Base-by-base conservation (phyloP, 805 yeast genomes). In the Kodamaea jinghongensis region DNA sequence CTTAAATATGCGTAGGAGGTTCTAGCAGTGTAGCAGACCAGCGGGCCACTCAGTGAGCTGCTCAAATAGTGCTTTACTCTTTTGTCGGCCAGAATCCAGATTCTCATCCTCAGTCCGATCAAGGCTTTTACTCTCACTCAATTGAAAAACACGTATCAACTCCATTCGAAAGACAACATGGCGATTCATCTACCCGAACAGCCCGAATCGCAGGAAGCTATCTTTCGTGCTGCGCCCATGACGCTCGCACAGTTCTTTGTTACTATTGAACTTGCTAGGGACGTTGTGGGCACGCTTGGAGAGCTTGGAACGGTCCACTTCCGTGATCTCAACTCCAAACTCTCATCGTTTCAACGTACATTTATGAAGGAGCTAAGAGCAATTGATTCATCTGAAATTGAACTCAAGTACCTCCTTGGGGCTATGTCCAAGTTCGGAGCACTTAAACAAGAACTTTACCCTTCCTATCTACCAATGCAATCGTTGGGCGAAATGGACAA, bases 161-260 rank as follows among this genome's bases (percentile, higher is more conserved):
- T 17, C 7, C 25, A 11, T 10, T 4, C 14, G 20, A n/a, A 15
- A 31, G 23, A 3, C 11, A 15, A 17, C n/a, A 17, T 31, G 17
- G 17, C 13, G 26, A 17, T n/a, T 12, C 14, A 15, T 15, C 12
- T 31, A 17, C 12, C 14, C 14, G 25, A 17, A 5, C 23, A 20
- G 23, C 23, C 23, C 8, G 23, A 5, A 6, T 20, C 23, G 14
- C 44, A 10, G 4, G 74, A 69, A 54, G 70, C 71, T 17, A 62
- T 69, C 11, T 69, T 67, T 49, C 51, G 77, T 34, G 68, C 75
- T 17, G 76, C 76, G 7, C 73, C 75, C 7, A 72, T 72, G 77
- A 56, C 70, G 2, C 51, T 72, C 32, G 75, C 71, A 10, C 77
- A 72, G 44, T 66, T 72, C 55, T 72, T 70, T 45, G 71, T 72